Percentiles rank a stretch among this genome's conserved stretches.
Conservation (phyloP, 2,329 filamentous ascomycete species). For the Ophiosphaerella herpotricha region DNA sequence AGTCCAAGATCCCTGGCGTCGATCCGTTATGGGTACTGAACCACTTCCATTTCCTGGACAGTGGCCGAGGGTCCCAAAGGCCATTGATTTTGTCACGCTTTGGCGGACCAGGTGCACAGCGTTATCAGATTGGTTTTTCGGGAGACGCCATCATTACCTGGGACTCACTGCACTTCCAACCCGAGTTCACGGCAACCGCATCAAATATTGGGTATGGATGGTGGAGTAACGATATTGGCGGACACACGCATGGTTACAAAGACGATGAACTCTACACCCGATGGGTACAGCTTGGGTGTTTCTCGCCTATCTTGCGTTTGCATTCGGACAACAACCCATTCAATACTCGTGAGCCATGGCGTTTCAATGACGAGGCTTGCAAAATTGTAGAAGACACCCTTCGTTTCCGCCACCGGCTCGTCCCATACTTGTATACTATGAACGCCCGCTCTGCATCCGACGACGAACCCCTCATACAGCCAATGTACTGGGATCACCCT, state of each 20-base stretch:
- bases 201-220: conserved; percentile 71
- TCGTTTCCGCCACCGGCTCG: conserved; percentile 60
- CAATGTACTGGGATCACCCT: conserved; percentile 66
- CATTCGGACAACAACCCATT: conserved; percentile 64
- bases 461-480: conserved; percentile 61
- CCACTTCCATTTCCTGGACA: conserved; percentile 66
- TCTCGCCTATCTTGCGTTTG: conserved; percentile 65
- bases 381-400: conserved; percentile 57
- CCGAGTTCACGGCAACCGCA: conserved; percentile 68
- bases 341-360: conserved; percentile 67
- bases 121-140: conserved; percentile 68
- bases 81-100: conserved; percentile 66
- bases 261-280: conserved; percentile 64
- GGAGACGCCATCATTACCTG: conserved; percentile 65
- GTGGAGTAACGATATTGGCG: conserved; percentile 73
- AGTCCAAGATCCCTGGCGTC: conserved; percentile 60
- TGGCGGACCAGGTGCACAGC: conserved; percentile 65
- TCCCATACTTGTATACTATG: conserved; percentile 66
- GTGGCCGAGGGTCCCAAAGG: conserved; percentile 47
- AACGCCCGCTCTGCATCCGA: conserved; percentile 54
- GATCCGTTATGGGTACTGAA: conserved; percentile 70
- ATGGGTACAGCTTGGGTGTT: conserved; percentile 66
- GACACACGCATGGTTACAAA: conserved; percentile 61
- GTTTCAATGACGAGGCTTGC: conserved; percentile 54
- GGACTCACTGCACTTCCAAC: conserved; percentile 66